These are phyloP conservation scores for Akanthomyces lecanii DNA, from an alignment of 2,329 filamentous ascomycete genomes.

Conservation along the genomic window DNA sequence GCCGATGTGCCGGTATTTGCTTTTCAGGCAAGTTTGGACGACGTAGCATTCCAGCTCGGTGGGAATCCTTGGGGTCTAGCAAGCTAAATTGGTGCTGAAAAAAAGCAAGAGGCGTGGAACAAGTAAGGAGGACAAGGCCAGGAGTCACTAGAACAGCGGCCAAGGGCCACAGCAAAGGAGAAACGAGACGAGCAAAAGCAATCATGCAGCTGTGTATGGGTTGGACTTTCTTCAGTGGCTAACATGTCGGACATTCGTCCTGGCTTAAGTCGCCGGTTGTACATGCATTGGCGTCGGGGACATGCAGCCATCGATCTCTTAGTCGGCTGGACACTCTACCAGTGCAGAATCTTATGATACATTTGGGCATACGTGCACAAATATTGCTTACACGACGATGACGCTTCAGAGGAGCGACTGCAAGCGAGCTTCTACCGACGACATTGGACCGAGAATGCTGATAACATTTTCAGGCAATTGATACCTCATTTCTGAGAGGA, in stretches of 20 bases:
- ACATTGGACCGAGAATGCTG: background rate
- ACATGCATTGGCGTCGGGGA: background rate
- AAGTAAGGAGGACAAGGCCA: background rate
- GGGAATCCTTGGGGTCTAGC: background rate
- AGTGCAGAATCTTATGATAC: no score
- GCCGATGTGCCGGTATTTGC: background rate
- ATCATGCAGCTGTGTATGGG: background rate
- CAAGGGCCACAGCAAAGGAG: background rate
- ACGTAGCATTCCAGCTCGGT: background rate
- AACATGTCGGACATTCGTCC: background rate
- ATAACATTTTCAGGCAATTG: background rate
- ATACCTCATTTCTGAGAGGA: background rate
- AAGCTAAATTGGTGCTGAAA: background rate
- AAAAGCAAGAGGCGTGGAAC: no score
- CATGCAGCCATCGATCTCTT: constrained; percentile 1
- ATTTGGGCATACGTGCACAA: background rate
- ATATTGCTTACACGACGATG: no score
- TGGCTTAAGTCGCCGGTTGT: background rate
- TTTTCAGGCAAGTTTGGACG: background rate
- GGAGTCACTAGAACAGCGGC: background rate
- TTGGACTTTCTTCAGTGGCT: constrained; percentile 2
- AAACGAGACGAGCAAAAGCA: background rate
- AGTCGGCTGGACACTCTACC: background rate
- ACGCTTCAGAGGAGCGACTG: no score
- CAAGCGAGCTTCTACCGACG: background rate